These are phyloP conservation scores for Pterocarpus macrocarpus DNA, from an alignment of 306 rosid species.

Conservation along the genomic window DNA sequence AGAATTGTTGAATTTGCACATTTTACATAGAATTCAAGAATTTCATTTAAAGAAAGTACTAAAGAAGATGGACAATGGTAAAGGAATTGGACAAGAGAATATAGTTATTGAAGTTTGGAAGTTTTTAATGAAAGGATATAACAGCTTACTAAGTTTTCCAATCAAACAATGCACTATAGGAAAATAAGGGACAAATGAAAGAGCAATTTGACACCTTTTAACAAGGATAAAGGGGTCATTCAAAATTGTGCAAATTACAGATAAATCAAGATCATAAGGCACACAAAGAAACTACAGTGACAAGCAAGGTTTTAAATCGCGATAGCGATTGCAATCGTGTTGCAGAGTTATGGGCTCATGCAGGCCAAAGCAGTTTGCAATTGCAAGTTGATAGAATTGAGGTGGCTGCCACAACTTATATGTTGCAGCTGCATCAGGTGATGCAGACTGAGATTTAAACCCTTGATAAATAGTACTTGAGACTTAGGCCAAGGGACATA, in stretches of 20 bases:
- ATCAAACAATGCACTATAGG: not conserved
- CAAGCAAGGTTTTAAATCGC: not conserved
- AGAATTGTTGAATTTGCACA: not conserved
- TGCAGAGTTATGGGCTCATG: not conserved
- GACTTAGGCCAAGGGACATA: not conserved
- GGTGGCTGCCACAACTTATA: not conserved
- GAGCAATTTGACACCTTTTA: not conserved
- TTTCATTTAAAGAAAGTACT: not conserved
- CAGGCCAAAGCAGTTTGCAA: not conserved
- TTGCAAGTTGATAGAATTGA: not conserved
- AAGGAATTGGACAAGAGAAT: not conserved
- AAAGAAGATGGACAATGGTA: not conserved
- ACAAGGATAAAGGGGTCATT: not conserved
- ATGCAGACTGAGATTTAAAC: not conserved
- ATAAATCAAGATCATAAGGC: not conserved
- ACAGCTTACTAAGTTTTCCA: too few relatives aligned
- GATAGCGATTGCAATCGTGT: not conserved
- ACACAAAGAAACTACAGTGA: not conserved
- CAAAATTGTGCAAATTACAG: not conserved
- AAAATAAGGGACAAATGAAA: not conserved
- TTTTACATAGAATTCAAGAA: slow-evolving; percentile 4
- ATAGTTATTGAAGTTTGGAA: too few relatives aligned
- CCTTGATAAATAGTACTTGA: not conserved
- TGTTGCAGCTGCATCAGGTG: not conserved
- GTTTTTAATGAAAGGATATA: too few relatives aligned